A percentile compares a stretch with the other conserved stretches of the same genome.
Conservation (phyloP, 192 early-diverging fungal genomes). For the Rhizophlyctis rosea region DNA sequence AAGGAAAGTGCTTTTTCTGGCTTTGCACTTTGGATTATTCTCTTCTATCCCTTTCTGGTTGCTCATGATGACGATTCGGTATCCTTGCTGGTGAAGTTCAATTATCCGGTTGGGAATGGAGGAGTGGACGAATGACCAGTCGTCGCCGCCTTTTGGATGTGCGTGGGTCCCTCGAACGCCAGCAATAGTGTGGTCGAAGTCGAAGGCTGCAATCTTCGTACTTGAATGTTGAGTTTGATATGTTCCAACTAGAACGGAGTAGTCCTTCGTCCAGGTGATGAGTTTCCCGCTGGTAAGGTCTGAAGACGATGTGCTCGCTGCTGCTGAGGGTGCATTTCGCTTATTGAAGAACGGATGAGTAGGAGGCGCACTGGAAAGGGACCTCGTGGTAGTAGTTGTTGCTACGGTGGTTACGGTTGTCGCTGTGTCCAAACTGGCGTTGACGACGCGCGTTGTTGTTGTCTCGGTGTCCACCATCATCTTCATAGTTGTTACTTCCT, state of each 20-base stretch:
- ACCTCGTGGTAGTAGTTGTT: too few species aligned
- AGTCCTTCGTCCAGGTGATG: conserved; percentile 10
- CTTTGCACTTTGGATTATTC: conserved; percentile 16
- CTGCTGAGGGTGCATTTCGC: too few species aligned
- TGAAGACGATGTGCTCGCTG: too few species aligned
- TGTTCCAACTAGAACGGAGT: conserved; percentile 9
- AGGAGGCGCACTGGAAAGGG: too few species aligned
- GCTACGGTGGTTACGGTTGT: too few species aligned
- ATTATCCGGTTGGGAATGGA: conserved; percentile 57
- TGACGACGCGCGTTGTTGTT: too few species aligned
- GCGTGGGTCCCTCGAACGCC: conserved; percentile 56
- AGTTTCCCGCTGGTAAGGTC: too few species aligned
- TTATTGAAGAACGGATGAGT: too few species aligned
- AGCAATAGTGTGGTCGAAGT: conserved; percentile 80
- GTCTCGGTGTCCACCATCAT: too few species aligned
- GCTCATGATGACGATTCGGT: conserved; percentile 66
- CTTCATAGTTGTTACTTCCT: too few species aligned
- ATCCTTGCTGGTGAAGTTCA: conserved; percentile 58
- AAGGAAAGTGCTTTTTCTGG: conserved; percentile 22
- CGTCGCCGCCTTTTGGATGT: conserved; percentile 65
- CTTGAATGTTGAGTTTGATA: not conserved
- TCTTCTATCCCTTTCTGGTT: conserved; percentile 62
- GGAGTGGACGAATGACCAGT: conserved; percentile 73
- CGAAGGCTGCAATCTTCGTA: conserved; percentile 65
- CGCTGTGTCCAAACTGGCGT: too few species aligned